phyloP scores from a whole-genome alignment of 495 filamentous ascomycete genomes.

The Alectoria sarmentosa region DNA sequence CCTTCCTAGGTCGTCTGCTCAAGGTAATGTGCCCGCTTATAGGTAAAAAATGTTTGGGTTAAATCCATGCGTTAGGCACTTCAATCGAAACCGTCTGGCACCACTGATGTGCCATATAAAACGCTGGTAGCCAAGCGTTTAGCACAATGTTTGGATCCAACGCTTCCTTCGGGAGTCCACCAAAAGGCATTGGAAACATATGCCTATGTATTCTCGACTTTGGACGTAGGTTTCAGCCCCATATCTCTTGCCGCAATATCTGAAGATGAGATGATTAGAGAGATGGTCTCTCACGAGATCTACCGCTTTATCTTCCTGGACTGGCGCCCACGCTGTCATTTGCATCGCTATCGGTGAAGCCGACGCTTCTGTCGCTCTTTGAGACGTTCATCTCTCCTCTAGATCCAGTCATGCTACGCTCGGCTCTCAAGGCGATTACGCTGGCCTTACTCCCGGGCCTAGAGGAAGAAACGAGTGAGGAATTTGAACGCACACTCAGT shows the following conservation, averaged over 20 bases:
- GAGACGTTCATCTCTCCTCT: conserved; percentile 72
- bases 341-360: conserved; percentile 81
- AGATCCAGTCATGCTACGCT: conserved; percentile 62
- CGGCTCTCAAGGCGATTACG: conserved; percentile 82
- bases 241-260: not conserved
- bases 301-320: conserved; percentile 83
- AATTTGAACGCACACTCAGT: conserved; percentile 81
- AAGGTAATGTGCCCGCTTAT: conserved; percentile 42
- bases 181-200: conserved; percentile 97
- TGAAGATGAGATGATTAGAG: conserved; percentile 30
- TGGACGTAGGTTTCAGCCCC: conserved; percentile 39
- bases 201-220: conserved; percentile 71
- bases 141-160: conserved; percentile 90
- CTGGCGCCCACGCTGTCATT: conserved; percentile 84
- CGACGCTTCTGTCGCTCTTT: conserved; percentile 73
- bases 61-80: conserved; percentile 43
- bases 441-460: conserved; percentile 81
- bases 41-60: too few species aligned
- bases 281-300: conserved; percentile 70
- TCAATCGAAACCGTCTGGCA: conserved; percentile 71
- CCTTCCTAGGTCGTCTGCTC: conserved; percentile 82
- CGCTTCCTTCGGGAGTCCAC: conserved; percentile 93
- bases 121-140: conserved; percentile 78
- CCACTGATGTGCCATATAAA: conserved; percentile 73
- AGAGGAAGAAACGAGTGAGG: conserved; percentile 93